A percentile compares a stretch with the other conserved stretches of the same genome.
These are phyloP conservation scores for Naganishia sp. DNA, from an alignment of 1,284 basidiomycete species.

Conservation along the genomic window DNA sequence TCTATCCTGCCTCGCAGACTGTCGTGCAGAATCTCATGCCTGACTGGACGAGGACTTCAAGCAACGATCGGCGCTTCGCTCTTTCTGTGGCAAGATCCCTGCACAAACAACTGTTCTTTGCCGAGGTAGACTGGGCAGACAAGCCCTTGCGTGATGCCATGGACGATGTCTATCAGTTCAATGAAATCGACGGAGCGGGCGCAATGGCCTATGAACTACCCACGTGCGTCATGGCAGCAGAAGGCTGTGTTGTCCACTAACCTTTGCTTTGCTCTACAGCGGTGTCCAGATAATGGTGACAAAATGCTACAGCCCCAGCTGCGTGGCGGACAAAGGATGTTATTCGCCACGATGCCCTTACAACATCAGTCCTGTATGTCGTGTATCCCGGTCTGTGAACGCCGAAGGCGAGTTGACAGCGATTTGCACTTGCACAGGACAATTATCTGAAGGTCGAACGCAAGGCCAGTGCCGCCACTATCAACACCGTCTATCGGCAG, in stretches of 20 bases:
- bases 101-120: constrained; percentile 90
- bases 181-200: constrained; percentile 70
- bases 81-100: constrained; percentile 83
- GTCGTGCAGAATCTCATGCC: constrained; percentile 77
- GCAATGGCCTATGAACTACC: constrained; percentile 69
- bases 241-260: too few species aligned
- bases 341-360: constrained; percentile 71
- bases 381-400: too few species aligned
- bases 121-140: constrained; percentile 95
- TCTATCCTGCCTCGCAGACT: constrained; percentile 57
- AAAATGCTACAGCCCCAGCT: constrained; percentile 68
- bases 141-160: constrained; percentile 81
- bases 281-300: constrained; percentile 59
- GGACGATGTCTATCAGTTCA: constrained; percentile 96
- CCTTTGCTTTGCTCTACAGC: constrained; percentile 1
- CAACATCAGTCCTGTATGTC: constrained; percentile 56
- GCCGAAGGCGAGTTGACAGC: too few species aligned
- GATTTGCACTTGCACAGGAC: constrained; percentile 2
- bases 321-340: constrained; percentile 50
- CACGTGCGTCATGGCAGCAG: constrained; percentile 59
- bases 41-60: constrained; percentile 69
- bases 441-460: constrained; percentile 14
- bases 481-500: constrained; percentile 15
- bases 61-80: constrained; percentile 74
- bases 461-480: constrained; percentile 14